Conservation (phyloP, 805 yeast genomes). For the Grigorovia yakushimaensis region DNA sequence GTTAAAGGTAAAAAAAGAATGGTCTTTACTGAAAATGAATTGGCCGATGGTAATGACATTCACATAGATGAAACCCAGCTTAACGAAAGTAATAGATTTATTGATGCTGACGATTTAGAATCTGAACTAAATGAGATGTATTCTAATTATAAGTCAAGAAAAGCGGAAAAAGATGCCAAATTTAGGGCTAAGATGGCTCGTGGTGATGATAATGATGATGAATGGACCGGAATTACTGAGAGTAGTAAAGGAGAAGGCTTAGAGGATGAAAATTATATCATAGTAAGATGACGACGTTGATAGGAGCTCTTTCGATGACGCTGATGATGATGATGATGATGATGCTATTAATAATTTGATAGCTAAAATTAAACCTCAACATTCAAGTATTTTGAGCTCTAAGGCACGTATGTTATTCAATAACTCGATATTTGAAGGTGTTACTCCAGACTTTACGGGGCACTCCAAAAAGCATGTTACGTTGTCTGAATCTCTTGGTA, state of each 20-base stretch:
- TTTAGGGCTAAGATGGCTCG: slow-evolving; percentile 60
- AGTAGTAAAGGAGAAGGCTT: slow-evolving; percentile 32
- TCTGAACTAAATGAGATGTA: slow-evolving; percentile 80
- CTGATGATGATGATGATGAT: slow-evolving; percentile 48
- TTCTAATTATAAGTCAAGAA: slow-evolving; percentile 52
- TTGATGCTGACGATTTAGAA: slow-evolving; percentile 61
- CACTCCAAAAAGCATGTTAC: slow-evolving; percentile 1
- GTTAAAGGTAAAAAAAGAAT: slow-evolving; percentile 65
- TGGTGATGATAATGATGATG: slow-evolving; percentile 67
- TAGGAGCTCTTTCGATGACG: slow-evolving; percentile 5
- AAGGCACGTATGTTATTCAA: slow-evolving; percentile 40
- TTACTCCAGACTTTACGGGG: slow-evolving; percentile 31
- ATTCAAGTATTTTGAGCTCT: slow-evolving; percentile 31
- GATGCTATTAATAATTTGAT: slow-evolving; percentile 55
- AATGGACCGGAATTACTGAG: slow-evolving; percentile 66
- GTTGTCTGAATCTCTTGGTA: slow-evolving; percentile 16
- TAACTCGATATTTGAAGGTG: slow-evolving; percentile 44
- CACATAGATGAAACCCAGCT: slow-evolving; percentile 39
- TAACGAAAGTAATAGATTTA: slow-evolving; percentile 28
- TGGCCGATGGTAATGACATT: slow-evolving; percentile 46
- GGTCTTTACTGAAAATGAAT: slow-evolving; percentile 48
- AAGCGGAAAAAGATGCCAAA: slow-evolving; percentile 60
- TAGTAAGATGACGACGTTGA: slow-evolving; percentile 28
- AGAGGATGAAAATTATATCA: slow-evolving; percentile 32
- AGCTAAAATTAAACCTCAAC: slow-evolving; percentile 43